Evolutionary conservation across 2,329 filamentous ascomycete species (phyloP), one percentile per base, ranked within the genome.

Genomic region (Apiospora marii): DNA sequence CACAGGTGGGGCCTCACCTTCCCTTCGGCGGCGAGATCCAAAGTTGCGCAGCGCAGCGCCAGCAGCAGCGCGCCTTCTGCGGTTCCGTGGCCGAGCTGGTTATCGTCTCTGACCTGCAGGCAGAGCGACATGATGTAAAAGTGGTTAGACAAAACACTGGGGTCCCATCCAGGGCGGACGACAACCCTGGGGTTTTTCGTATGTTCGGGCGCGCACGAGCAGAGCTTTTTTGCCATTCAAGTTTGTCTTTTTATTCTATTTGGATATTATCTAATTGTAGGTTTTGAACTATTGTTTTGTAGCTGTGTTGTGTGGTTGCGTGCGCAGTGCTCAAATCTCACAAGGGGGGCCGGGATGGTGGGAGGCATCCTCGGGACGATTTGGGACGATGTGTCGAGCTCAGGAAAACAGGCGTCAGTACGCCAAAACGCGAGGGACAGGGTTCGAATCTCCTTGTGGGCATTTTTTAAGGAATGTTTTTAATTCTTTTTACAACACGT

Each of bases 101-200:
- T 41, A 64, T 64, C 10, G 58, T 41, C 7, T 41, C 58, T 41
- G 58, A n/a, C 19, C 34, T n/a, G 10, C 34, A 41, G 58, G 58
- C 58, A 41, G 58, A 41, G 7, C 58, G 58, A 24, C 34, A 24
- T n/a, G 58, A 64, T 64, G 34, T 64, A 24, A 64, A 64, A 64
- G 8, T 22, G 58, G 58, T 19, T n/a, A 64, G 58, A 64, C 8
- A 64, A 64, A 64, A 41, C 34, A 13, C 58, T 61, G 53, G 19
- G 27, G 53, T 19, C 6, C 27, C 6, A 22, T 2, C 49, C 27
- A 5, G 37, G 37, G 7, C 7, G 30, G 53, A 6, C 53, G 27
- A 61, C 53, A 37, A 58, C 51, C 14, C 30, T n/a, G 8, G 34
- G 8, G 58, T 64, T 64, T 64, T 64, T 64, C 58, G 34, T 64